These are phyloP conservation scores for Leccinum fallax DNA, from an alignment of 1,284 basidiomycete species.

Conservation along the genomic window DNA sequence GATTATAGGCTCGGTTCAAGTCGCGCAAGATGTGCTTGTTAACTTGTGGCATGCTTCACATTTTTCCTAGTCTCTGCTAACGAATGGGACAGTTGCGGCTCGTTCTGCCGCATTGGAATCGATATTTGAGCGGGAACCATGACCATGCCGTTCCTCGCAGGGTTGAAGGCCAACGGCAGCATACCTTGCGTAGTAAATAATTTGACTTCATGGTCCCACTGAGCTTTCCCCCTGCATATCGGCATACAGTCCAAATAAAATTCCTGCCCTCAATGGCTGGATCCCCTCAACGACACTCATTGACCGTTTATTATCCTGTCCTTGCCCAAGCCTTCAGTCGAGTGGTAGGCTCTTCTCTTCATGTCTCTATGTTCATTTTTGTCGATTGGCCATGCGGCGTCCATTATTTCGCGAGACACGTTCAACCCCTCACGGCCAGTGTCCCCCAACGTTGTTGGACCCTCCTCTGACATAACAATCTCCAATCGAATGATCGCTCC, in stretches of 20 bases:
- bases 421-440: neutral
- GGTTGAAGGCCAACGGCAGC: neutral
- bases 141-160: neutral
- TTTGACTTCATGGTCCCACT: neutral
- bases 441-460: neutral
- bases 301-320: neutral
- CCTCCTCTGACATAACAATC: neutral
- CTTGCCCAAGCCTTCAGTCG: neutral
- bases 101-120: too few relatives aligned
- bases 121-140: too few relatives aligned
- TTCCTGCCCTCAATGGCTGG: neutral
- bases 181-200: neutral
- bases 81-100: too few relatives aligned
- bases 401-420: neutral
- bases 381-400: neutral
- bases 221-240: neutral
- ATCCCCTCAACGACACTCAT: neutral
- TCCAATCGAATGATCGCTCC: neutral
- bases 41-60: too few relatives aligned
- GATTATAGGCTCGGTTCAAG: too few relatives aligned
- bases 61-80: too few relatives aligned
- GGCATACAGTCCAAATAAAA: neutral
- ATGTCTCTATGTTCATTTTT: neutral
- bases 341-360: neutral
- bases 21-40: too few relatives aligned